Evolutionary conservation across 2,329 filamentous ascomycete genomes (phyloP), one percentile per base, ranked within the genome.

Genomic region (Phyllachora maydis): DNA sequence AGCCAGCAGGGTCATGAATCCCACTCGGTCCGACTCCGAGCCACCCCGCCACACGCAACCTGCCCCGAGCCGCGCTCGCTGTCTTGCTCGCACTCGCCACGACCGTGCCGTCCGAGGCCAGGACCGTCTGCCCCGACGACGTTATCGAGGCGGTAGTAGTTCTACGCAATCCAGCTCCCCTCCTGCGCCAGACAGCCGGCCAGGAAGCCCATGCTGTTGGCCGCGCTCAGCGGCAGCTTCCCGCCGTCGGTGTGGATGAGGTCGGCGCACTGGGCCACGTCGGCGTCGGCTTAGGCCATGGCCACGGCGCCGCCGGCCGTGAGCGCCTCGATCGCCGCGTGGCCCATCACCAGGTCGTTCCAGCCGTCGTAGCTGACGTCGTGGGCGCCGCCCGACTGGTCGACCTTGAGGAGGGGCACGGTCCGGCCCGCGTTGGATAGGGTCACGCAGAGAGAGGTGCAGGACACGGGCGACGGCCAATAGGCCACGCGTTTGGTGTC

Each of bases 321-420:
- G 9, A 61, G 60, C 23, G 48, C 37, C 9, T 48, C 38, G 6
- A 42, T 46, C 19, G 62, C 64, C 8, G 50, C 47, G 29, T 50
- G 35, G 31, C 62, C 62, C 16, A 51, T 59, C 34, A 43, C 42
- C 19, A 69, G 58, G 35, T 59, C 58, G 49, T 65, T 65, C 59
- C 60, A 69, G 23, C 63, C 62, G 31, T 68, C 63, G 47, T 68
- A 69, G 32, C 36, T 39, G 45, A 69, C 56, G 42, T 69, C 65
- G 40, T 63, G 40, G 24, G 62, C 63, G 23, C 61, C 62, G 19
- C 47, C 50, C 1, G 62, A 67, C 24, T 48, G 42, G 47, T 68
- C 65, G 31, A 69, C 46, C 39, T 54, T 54, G 29, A 69, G 54
- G 25, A 79, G 59, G 34, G 65, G 52, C 27, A 71, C 41, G 18